Conservation (phyloP, 2,329 filamentous ascomycete species). For the Penicillium sp. region DNA sequence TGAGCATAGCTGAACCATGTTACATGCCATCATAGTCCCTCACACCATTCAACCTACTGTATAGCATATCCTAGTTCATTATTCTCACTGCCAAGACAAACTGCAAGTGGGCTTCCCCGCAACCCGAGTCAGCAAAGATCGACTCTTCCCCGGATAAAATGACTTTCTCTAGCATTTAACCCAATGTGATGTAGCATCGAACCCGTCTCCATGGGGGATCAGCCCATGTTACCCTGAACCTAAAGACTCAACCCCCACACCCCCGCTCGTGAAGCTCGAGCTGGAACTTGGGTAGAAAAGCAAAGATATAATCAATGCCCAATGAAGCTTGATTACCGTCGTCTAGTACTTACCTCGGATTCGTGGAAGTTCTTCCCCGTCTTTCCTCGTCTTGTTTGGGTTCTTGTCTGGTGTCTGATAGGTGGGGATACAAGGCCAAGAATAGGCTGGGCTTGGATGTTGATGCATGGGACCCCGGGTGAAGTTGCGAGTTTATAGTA, state of each 20-base stretch:
- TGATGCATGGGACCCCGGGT: background rate
- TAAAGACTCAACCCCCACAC: slow-evolving; percentile 5
- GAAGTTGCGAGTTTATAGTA: background rate
- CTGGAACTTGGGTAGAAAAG: background rate
- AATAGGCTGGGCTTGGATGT: background rate
- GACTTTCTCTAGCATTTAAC: background rate
- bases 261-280: slow-evolving; percentile 4
- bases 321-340: background rate
- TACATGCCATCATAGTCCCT: background rate
- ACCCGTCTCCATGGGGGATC: background rate
- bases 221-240: slow-evolving; percentile 1
- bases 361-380: background rate
- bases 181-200: background rate
- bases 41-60: background rate
- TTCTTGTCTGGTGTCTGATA: background rate
- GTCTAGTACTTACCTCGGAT: background rate
- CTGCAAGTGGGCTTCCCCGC: slow-evolving; percentile 1
- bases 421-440: background rate
- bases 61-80: background rate
- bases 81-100: slow-evolving; percentile 4
- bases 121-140: slow-evolving; percentile 5
- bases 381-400: background rate
- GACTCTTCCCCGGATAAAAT: slow-evolving; percentile 1
- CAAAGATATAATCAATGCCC: background rate
- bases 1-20: background rate